Evolutionary conservation across 306 rosid genomes (phyloP), one percentile per base, ranked within the genome.

Genomic region (Corylus heterophylla): DNA sequence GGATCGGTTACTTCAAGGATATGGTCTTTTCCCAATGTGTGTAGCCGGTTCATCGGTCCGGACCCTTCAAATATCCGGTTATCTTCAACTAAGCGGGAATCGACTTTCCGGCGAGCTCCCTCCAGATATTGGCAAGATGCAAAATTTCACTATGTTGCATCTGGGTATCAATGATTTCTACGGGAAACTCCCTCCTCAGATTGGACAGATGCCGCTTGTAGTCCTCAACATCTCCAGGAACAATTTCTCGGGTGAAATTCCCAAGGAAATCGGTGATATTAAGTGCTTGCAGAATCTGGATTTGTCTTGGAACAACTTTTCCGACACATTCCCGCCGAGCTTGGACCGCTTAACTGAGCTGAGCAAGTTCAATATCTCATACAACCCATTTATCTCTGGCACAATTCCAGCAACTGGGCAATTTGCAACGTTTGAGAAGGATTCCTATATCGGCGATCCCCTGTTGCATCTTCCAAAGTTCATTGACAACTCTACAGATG

Each of bases 351-450:
- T 95, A 84, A 31, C 82, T 31, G 96, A 86, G 76, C 89, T 95
- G 48, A 95, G 6, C 90, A 93, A 90, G 86, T 95, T 95, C 91
- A 95, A 95, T 83, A 83, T 95, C 81, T 95, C 99, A 49, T 93
- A 85, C 77, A 95, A 95, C 77, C 98, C 93, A 62, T 77, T 85
- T 0, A 85, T 95, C 29, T 78, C 90, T 3, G 99, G 99, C 54
- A 45, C 0, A 22, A 85, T 93, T 42, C 91, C 93, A 66, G 7
- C 83, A 0, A 76, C 73, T 1, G 92, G 93, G 63, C 99, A 95
- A 79, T 86, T 95, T 9, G 82, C 78, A n/a, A 95, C 99, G 4
- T 93, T 95, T 50, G 98, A 88, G 3, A 77, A 49, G 69, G 76
- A 85, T 1, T 89, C 99, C 5, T 95, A 91, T 58, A 80, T 88